Percentiles rank a stretch among this genome's conserved stretches.
These are phyloP conservation scores for Penicillium sp. DNA, from an alignment of 2,329 filamentous ascomycete species.

Conservation along the genomic window DNA sequence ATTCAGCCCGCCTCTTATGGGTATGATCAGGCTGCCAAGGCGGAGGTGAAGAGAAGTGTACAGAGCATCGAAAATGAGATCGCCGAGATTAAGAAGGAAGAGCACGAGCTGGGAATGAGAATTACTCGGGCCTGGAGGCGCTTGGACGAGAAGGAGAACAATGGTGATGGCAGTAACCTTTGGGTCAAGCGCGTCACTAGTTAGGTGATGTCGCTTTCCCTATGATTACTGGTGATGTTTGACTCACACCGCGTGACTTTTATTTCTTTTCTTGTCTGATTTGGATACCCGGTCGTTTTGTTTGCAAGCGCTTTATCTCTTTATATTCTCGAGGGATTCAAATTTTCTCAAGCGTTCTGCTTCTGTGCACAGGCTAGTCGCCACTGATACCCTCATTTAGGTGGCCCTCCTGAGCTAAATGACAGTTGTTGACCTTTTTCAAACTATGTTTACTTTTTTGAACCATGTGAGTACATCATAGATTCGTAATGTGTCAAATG, in stretches of 20 bases:
- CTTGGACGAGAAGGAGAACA: conserved; percentile 59
- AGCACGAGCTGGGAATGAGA: conserved; percentile 74
- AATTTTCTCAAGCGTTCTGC: conserved; percentile 2
- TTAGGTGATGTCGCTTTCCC: conserved; percentile 35
- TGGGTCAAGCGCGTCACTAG: conserved; percentile 78
- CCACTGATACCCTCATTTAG: conserved; percentile 2
- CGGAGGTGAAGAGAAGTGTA: conserved; percentile 62
- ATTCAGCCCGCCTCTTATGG: conserved; percentile 68
- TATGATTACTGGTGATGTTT: not conserved
- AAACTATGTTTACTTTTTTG: not conserved
- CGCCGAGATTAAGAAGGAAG: conserved; percentile 69
- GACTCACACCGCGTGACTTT: not conserved
- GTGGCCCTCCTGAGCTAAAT: not conserved
- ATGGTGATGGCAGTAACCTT: conserved; percentile 56
- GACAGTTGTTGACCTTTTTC: not conserved
- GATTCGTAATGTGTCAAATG: not conserved
- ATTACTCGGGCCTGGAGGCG: conserved; percentile 73
- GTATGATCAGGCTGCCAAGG: conserved; percentile 61
- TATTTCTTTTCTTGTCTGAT: not conserved
- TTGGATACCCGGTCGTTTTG: conserved; percentile 7
- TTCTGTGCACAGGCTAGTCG: not conserved
- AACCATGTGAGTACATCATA: not conserved
- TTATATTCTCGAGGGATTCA: not conserved
- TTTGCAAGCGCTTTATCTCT: conserved; percentile 1
- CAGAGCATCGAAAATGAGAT: conserved; percentile 65